These are phyloP conservation scores for Fusarium armeniacum DNA, from an alignment of 2,329 filamentous ascomycete species.

Conservation along the genomic window DNA sequence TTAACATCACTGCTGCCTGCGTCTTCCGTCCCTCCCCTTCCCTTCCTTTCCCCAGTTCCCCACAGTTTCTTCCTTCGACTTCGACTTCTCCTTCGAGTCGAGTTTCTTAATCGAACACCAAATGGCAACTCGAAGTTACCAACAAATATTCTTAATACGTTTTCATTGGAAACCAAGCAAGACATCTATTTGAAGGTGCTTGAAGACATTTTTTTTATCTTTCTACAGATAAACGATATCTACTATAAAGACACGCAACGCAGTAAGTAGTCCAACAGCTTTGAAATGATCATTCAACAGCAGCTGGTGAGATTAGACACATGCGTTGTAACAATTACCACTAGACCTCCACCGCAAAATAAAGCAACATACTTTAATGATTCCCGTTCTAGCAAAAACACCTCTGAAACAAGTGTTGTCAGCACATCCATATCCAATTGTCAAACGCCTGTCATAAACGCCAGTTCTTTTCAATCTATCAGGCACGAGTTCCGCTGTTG, in stretches of 20 bases:
- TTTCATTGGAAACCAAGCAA: neutral
- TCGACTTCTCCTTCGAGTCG: neutral
- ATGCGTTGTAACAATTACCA: neutral
- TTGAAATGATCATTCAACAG: neutral
- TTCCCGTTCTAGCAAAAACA: neutral
- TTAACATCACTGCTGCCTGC: neutral
- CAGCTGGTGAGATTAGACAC: neutral
- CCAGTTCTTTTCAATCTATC: neutral
- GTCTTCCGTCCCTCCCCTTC: neutral
- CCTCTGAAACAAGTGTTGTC: neutral
- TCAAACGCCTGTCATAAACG: conserved; percentile 7
- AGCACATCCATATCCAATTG: neutral
- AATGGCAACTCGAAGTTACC: neutral
- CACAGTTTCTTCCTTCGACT: neutral
- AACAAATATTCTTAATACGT: neutral
- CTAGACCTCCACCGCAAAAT: neutral
- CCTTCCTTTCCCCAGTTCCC: neutral
- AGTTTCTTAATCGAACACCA: neutral
- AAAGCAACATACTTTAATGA: neutral
- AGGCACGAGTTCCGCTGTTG: neutral
- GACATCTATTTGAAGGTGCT: neutral
- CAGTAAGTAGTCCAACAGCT: too few relatives aligned
- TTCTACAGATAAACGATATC: neutral
- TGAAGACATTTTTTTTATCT: neutral
- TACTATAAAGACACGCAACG: neutral